Percentiles rank a stretch among this genome's conserved stretches.
These are phyloP conservation scores for Cyamopsis tetragonoloba DNA, from an alignment of 306 rosid genomes.

Conservation along the genomic window DNA sequence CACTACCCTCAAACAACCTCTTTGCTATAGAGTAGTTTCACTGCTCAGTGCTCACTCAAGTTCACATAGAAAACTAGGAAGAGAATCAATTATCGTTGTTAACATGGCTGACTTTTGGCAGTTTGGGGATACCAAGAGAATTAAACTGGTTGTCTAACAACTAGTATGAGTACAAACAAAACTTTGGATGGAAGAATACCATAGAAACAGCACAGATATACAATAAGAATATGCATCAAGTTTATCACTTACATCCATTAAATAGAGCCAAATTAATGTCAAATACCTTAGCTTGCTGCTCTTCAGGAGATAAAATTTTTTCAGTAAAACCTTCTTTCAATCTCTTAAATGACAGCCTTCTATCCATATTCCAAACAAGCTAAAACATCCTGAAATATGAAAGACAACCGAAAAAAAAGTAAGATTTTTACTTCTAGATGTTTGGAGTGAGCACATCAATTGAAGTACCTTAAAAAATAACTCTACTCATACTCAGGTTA, in stretches of 20 bases:
- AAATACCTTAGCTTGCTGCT: slow-evolving; percentile 55
- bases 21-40: neutral
- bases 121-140: neutral
- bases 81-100: neutral
- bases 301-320: slow-evolving; percentile 41
- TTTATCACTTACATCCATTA: slow-evolving; percentile 1
- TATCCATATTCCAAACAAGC: slow-evolving; percentile 22
- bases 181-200: slow-evolving; percentile 5
- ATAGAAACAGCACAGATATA: neutral
- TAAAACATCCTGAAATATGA: slow-evolving; percentile 34
- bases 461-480: neutral
- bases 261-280: slow-evolving; percentile 13
- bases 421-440: neutral
- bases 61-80: neutral
- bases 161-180: neutral
- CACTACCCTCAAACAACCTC: neutral
- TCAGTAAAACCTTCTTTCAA: slow-evolving; percentile 33
- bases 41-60: slow-evolving; percentile 5
- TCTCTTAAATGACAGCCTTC: slow-evolving; percentile 48
- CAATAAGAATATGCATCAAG: neutral
- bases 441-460: neutral
- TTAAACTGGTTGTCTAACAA: neutral
- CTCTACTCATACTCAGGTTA: neutral
- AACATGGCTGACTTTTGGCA: neutral
- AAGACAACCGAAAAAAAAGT: neutral